phyloP scores from a whole-genome alignment of 768 basidiomycete species.

The Termitomyces titanicus region DNA sequence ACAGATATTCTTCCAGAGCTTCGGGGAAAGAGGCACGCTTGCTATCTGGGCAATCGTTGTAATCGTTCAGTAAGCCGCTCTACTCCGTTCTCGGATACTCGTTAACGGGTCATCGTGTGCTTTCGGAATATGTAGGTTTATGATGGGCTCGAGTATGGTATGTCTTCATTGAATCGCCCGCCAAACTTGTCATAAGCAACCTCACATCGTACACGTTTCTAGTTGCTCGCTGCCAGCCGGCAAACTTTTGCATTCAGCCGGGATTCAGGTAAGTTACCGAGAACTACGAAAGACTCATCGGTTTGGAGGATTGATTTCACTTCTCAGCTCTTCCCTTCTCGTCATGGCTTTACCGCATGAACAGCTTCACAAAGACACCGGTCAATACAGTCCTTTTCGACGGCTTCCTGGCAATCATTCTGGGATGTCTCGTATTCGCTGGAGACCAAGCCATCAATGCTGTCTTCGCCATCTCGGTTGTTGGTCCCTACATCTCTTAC shows the following conservation, averaged over 20 bases:
- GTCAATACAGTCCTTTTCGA: slow-evolving; percentile 54
- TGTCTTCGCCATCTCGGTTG: slow-evolving; percentile 48
- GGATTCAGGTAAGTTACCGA: slow-evolving; percentile 41
- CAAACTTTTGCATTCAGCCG: slow-evolving; percentile 73
- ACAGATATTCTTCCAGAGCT: slow-evolving; percentile 49
- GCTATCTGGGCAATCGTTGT: slow-evolving; percentile 37
- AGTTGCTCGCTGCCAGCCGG: slow-evolving; percentile 33
- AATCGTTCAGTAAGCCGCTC: slow-evolving; percentile 31
- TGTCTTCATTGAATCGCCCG: not conserved
- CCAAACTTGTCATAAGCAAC: not conserved
- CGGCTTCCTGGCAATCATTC: slow-evolving; percentile 39
- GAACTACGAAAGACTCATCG: no score
- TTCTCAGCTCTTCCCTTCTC: slow-evolving; percentile 59
- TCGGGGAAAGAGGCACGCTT: slow-evolving; percentile 35
- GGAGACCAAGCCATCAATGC: slow-evolving; percentile 57
- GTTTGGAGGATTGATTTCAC: not conserved
- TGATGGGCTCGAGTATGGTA: slow-evolving; percentile 59
- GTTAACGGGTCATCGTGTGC: not conserved
- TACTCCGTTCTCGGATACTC: not conserved
- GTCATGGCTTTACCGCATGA: slow-evolving; percentile 55
- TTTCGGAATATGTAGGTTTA: slow-evolving; percentile 29
- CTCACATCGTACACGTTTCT: not conserved
- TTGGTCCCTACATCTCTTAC: slow-evolving; percentile 47
- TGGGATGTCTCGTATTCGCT: slow-evolving; percentile 60
- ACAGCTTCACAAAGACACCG: slow-evolving; percentile 47